Evolutionary conservation across 1,139 yeast genomes (phyloP).

Genomic region (Meyerozyma carpophila): DNA sequence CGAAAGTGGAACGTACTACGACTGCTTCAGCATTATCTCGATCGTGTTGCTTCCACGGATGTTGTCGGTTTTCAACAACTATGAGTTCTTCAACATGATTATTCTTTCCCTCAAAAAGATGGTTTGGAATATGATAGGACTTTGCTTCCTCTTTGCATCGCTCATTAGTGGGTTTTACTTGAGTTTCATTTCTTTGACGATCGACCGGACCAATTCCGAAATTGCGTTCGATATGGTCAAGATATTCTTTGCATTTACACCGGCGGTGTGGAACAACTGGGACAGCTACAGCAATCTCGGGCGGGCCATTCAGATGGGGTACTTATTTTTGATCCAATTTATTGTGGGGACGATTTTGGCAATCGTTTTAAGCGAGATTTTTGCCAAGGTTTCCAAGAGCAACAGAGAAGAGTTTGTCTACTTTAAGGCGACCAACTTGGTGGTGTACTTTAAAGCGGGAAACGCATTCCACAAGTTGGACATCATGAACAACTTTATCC

Average conservation of each 20-base stretch:
- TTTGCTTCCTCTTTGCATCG: conserved; percentile 45
- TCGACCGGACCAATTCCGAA: conserved; percentile 38
- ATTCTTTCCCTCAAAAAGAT: conserved; percentile 48
- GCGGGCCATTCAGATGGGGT: conserved; percentile 43
- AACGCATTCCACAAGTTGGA: conserved; percentile 8
- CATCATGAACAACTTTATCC: conserved; percentile 8
- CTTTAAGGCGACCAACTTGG: conserved; percentile 34
- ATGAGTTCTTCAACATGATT: conserved; percentile 50
- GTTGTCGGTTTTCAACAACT: conserved; percentile 49
- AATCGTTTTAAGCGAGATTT: conserved; percentile 47
- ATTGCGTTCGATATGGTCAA: conserved; percentile 53
- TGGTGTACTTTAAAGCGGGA: conserved; percentile 24
- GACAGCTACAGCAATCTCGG: conserved; percentile 47
- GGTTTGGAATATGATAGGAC: conserved; percentile 52
- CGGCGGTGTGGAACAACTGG: conserved; percentile 63
- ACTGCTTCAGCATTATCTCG: conserved; percentile 42
- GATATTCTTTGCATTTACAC: conserved; percentile 58
- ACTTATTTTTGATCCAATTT: conserved; percentile 53
- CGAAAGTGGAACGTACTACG: conserved; percentile 17
- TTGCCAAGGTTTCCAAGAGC: conserved; percentile 32
- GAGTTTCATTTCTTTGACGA: conserved; percentile 49
- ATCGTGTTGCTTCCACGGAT: conserved; percentile 52
- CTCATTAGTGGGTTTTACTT: conserved; percentile 57
- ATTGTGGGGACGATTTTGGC: conserved; percentile 55
- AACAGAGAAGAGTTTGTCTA: conserved; percentile 40